phyloP scores from a whole-genome alignment of 116 monocot species.

The Papilionanthe hybrid region DNA sequence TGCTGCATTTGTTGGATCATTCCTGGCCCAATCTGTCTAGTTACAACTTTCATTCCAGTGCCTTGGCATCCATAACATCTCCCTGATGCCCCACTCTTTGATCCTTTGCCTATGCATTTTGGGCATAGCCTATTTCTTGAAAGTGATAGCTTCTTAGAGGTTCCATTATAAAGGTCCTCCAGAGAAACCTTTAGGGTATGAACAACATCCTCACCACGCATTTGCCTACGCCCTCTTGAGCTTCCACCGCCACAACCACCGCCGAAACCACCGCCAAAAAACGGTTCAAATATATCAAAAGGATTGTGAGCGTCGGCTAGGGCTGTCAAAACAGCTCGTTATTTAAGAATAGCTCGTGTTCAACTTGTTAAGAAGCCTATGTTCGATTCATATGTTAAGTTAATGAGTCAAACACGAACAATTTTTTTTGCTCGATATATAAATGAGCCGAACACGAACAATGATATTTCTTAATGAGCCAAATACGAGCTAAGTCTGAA shows the following conservation, averaged over 20 bases:
- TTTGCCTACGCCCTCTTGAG: slow-evolving; percentile 64
- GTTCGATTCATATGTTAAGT: too few species aligned
- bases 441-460: too few species aligned
- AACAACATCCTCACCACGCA: slow-evolving; percentile 64
- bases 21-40: slow-evolving; percentile 63
- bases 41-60: slow-evolving; percentile 46
- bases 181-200: slow-evolving; percentile 75
- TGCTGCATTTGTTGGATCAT: slow-evolving; percentile 81
- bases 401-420: too few species aligned
- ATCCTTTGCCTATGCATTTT: slow-evolving; percentile 82
- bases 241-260: slow-evolving; percentile 16
- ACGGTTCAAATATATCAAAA: slow-evolving; percentile 81
- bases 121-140: slow-evolving; percentile 67
- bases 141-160: slow-evolving; percentile 66
- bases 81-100: slow-evolving; percentile 60
- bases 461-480: too few species aligned
- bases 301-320: slow-evolving; percentile 68
- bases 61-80: slow-evolving; percentile 66
- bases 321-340: too few species aligned
- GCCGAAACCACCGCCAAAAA: slow-evolving; percentile 51
- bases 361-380: too few species aligned
- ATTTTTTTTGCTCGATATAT: too few species aligned
- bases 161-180: slow-evolving; percentile 84
- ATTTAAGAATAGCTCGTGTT: too few species aligned
- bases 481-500: too few species aligned